phyloP scores from a whole-genome alignment of 148 eudicot species.

The Camellia sinensis region DNA sequence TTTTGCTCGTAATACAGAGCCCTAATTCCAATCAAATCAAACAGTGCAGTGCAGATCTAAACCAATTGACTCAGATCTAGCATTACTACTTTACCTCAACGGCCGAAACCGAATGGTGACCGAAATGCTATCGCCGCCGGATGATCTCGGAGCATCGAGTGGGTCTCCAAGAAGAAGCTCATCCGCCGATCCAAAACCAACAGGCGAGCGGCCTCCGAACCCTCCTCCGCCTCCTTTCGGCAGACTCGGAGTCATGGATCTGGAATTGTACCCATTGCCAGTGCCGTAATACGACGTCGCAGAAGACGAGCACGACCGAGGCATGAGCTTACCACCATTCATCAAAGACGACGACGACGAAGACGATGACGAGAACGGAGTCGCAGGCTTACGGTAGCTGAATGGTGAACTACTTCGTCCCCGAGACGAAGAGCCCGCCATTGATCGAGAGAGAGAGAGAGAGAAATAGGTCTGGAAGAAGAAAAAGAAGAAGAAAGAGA shows the following conservation, averaged over 20 bases:
- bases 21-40: neutral
- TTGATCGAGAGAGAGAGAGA: conserved; percentile 17
- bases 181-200: conserved; percentile 46
- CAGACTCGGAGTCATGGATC: conserved; percentile 55
- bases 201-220: conserved; percentile 57
- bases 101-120: conserved; percentile 94
- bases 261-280: conserved; percentile 36
- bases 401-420: conserved; percentile 89
- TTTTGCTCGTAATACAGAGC: conserved; percentile 13
- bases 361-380: conserved; percentile 72
- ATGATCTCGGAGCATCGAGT: conserved; percentile 53
- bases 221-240: conserved; percentile 27
- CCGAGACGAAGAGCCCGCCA: conserved; percentile 60
- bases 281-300: conserved; percentile 37
- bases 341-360: conserved; percentile 76
- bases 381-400: conserved; percentile 47
- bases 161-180: conserved; percentile 49
- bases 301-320: conserved; percentile 52
- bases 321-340: conserved; percentile 49
- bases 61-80: conserved; percentile 30
- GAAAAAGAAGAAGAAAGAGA: neutral
- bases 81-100: conserved; percentile 43
- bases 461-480: conserved; percentile 13
- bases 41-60: conserved; percentile 23
- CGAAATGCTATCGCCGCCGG: conserved; percentile 85